Base-by-base conservation (phyloP, 805 yeast genomes). In the Wickerhamomyces mucosus region DNA sequence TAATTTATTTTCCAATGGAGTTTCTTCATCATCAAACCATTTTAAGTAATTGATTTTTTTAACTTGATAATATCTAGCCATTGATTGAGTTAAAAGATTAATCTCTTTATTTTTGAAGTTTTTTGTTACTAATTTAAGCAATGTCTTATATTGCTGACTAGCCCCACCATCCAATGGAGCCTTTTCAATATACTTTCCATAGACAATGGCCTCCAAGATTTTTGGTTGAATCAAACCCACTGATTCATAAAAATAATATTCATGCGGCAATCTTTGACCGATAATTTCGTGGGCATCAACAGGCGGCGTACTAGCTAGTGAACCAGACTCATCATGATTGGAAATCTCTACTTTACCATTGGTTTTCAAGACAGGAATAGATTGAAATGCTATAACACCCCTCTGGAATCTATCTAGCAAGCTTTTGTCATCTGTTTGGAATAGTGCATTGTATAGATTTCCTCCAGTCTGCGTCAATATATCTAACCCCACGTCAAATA, bases 231-330 rank as follows among this genome's bases (percentile, higher is more conserved):
- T 59, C 16, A 88, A 51, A 2, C 96, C 97, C 36, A 80, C 55
- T 1, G 94, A 78, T 49, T 74, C 74, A 54, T 85, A 92, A 51
- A 78, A 86, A 47, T 73, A 78, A 26, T 80, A 65, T 56, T 88
- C 97, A 33, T 84, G 81, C 2, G 96, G 94, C 31, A 92, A 62
- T 49, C 88, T 72, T 53, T 81, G 84, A 8, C 94, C 85, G 29
- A 92, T 67, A 28, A 86, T 70, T 28, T 78, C 86, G 51, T 83
- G 92, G 10, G 83, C 61, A 53, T 86, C 94, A 38, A 73, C 71
- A 4, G 97, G 96, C 7, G 26, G 26, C 14, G 43, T 42, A 18
- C 33, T 33, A 7, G 17, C 17, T 7, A 17, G 12, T 2, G 31
- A 24, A 14, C 24, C 27, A 10, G 26, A 24, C 53, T 61, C 63